phyloP scores from a whole-genome alignment of 768 basidiomycete species.

The Lactifluus pinguis region DNA sequence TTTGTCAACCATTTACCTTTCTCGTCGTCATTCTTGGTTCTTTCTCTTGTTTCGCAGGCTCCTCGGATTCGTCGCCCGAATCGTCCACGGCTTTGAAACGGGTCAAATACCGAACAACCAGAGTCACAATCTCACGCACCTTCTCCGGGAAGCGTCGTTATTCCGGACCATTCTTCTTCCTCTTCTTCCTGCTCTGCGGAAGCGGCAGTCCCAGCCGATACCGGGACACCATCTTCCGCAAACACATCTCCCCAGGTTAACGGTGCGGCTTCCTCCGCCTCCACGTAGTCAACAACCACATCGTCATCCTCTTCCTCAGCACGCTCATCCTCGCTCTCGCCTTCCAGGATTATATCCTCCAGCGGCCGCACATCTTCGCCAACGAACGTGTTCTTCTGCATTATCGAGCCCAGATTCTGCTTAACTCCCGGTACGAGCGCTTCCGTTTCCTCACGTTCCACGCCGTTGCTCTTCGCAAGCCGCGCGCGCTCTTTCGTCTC shows the following conservation, averaged over 20 bases:
- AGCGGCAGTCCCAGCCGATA: slow-evolving; percentile 9
- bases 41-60: slow-evolving; percentile 30
- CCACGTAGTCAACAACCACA: slow-evolving; percentile 32
- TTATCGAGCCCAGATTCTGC: slow-evolving; percentile 80
- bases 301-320: slow-evolving; percentile 31
- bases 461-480: slow-evolving; percentile 38
- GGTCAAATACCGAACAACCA: slow-evolving; percentile 1
- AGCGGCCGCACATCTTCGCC: slow-evolving; percentile 72
- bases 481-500: slow-evolving; percentile 38
- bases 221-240: slow-evolving; percentile 33
- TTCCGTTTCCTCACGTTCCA: slow-evolving; percentile 18
- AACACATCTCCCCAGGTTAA: slow-evolving; percentile 87
- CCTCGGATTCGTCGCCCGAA: slow-evolving; percentile 29
- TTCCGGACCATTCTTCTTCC: slow-evolving; percentile 20
- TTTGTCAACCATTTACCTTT: slow-evolving; percentile 45
- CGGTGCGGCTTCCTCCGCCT: slow-evolving; percentile 33
- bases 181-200: slow-evolving; percentile 23
- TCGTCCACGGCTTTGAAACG: slow-evolving; percentile 24
- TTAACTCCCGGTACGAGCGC: slow-evolving; percentile 52
- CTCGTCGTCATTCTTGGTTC: slow-evolving; percentile 85
- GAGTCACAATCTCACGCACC: slow-evolving; percentile 2
- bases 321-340: slow-evolving; percentile 22
- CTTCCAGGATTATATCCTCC: slow-evolving; percentile 37
- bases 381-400: slow-evolving; percentile 82
- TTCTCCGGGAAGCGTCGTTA: slow-evolving; percentile 14